Conservation (phyloP, 2,329 filamentous ascomycete species). For the Ophiostoma novo-ulmi region DNA sequence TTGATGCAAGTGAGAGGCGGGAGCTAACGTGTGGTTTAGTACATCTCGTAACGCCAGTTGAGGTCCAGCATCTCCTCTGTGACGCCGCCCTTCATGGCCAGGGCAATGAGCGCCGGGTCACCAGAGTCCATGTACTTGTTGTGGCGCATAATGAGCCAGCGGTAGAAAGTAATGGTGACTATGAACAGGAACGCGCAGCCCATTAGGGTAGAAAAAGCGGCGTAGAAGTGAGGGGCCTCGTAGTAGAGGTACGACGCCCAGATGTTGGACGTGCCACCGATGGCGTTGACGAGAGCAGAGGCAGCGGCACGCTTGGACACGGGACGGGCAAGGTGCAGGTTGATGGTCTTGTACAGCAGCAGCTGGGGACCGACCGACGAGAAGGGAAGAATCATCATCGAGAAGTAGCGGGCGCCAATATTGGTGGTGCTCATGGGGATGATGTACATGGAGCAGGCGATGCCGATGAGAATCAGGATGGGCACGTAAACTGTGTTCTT, state of each 20-base stretch:
- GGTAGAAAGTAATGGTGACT: conserved; percentile 29
- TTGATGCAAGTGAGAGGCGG: not conserved
- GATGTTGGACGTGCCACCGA: conserved; percentile 31
- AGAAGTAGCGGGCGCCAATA: conserved; percentile 39
- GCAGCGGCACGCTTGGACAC: conserved; percentile 41
- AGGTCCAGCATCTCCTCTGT: conserved; percentile 30
- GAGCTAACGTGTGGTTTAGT: conserved; percentile 13
- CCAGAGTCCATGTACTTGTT: conserved; percentile 8
- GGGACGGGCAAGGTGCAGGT: conserved; percentile 36
- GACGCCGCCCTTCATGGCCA: conserved; percentile 30
- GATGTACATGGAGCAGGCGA: conserved; percentile 31
- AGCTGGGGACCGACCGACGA: conserved; percentile 39
- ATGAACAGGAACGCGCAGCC: conserved; percentile 28
- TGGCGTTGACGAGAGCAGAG: conserved; percentile 39
- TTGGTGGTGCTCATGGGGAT: conserved; percentile 33
- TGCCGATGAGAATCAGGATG: conserved; percentile 30
- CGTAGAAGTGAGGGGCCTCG: conserved; percentile 28
- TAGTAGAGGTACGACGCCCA: conserved; percentile 37
- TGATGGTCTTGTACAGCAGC: conserved; percentile 39
- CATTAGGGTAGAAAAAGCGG: conserved; percentile 29
- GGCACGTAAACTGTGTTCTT: conserved; percentile 35
- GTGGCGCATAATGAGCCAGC: conserved; percentile 25
- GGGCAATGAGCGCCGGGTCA: conserved; percentile 17
- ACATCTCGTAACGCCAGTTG: conserved; percentile 31
- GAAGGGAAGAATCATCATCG: conserved; percentile 41